Evolutionary conservation across 129 eudicot genomes (phyloP), one percentile per base, ranked within the genome.

Genomic region (Escallonia rubra): DNA sequence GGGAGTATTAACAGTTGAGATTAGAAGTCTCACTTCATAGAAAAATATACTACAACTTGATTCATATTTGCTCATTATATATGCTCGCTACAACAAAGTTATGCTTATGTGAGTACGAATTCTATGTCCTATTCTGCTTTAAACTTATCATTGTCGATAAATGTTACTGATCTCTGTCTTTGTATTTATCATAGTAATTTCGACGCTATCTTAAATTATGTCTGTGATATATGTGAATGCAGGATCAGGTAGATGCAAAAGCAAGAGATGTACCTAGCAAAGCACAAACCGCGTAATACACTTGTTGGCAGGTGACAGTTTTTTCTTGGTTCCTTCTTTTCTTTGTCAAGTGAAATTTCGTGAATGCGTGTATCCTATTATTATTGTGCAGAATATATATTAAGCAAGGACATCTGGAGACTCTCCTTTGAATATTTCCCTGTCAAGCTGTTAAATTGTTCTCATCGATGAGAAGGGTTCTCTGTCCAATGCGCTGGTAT

Each of bases 201-300:
- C 13, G 40, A 67, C 9, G 55, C 10, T n/a, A 5, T 23, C 9
- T 39, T 4, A 40, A 42, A 42, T 13, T 15, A 54, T 16, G 7
- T 8, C 59, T 1, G 49, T 41, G 12, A 73, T 63, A 41, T 51
- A 64, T 13, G 45, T 48, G 7, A 57, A 61, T 72, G 61, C 77
- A 83, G 87, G 87, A 68, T 39, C 74, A 72, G 7, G 82, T 66
- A 64, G 87, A 83, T 71, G 79, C 74, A 56, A 83, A 83, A 49
- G 74, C 68, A 51, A 79, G 79, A 75, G 79, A 83, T 59, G 42
- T 60, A 56, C 68, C 84, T 46, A 62, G 76, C 70, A 72, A 83
- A 72, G 54, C 73, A 65, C 79, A 83, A 72, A 75, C 52, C 68
- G 84, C 75, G 63, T 83, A 56, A 83, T 59, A 40, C 68, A 42